These are phyloP conservation scores for Metarhizium humberi DNA, from an alignment of 2,329 filamentous ascomycete species.

Conservation along the genomic window DNA sequence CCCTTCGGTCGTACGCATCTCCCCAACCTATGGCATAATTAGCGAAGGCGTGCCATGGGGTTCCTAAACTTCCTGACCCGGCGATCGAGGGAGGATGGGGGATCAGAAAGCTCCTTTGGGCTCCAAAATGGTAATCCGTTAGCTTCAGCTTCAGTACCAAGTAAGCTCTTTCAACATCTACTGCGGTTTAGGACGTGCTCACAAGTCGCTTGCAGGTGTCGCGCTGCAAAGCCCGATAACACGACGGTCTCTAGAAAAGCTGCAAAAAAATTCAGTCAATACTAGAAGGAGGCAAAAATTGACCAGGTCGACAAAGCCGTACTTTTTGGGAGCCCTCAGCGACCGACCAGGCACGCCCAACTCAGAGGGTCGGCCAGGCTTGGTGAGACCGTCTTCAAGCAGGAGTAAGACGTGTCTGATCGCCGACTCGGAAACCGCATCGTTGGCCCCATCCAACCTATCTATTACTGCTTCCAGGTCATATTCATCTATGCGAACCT, in stretches of 20 bases:
- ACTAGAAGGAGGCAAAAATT: not conserved
- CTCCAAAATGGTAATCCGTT: not conserved
- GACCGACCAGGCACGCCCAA: not conserved
- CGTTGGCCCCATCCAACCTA: not conserved
- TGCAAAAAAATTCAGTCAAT: not conserved
- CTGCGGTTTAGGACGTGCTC: not conserved
- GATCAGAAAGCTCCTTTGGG: not conserved
- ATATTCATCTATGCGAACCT: not conserved
- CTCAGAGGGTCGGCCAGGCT: not conserved
- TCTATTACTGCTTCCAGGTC: not conserved
- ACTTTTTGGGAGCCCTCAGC: not conserved
- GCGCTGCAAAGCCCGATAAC: not conserved
- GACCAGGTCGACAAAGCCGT: not conserved
- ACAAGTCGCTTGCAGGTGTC: not conserved
- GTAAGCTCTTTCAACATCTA: not conserved
- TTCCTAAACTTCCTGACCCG: constrained; percentile 4
- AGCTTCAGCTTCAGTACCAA: not conserved
- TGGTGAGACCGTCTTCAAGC: not conserved
- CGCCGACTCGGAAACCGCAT: not conserved
- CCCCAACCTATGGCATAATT: not conserved
- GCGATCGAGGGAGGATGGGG: not conserved
- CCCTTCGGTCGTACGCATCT: not conserved
- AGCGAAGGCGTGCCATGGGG: not conserved
- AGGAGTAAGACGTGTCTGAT: not conserved
- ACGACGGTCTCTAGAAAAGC: not conserved